These are phyloP conservation scores for Boletus fagicola DNA, from an alignment of 768 basidiomycete species.

Conservation along the genomic window DNA sequence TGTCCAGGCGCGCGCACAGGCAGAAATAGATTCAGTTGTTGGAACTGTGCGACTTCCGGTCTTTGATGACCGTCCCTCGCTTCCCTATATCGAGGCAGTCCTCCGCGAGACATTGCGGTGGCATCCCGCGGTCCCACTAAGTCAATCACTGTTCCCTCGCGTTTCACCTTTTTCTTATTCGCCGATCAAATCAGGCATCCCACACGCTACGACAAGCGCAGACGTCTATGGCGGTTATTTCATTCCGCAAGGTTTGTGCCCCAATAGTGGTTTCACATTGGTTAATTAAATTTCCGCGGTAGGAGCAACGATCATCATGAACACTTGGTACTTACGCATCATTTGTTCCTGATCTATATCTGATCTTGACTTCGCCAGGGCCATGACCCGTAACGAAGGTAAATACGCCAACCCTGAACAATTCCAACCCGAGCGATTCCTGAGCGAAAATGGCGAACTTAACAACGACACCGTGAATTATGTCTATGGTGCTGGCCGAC, in stretches of 20 bases:
- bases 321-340: conserved; percentile 20
- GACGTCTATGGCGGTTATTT: conserved; percentile 48
- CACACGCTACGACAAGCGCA: conserved; percentile 36
- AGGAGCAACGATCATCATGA: conserved; percentile 33
- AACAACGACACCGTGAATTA: conserved; percentile 32
- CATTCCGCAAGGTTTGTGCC: conserved; percentile 50
- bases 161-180: not conserved
- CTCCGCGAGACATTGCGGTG: conserved; percentile 36
- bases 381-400: conserved; percentile 35
- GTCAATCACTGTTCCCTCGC: conserved; percentile 14
- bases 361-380: conserved; percentile 17
- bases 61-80: conserved; percentile 30
- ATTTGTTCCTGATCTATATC: not conserved
- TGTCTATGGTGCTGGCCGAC: conserved; percentile 38
- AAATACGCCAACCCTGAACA: conserved; percentile 33
- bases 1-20: conserved; percentile 38
- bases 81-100: conserved; percentile 30
- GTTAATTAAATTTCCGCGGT: not conserved
- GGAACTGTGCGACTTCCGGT: conserved; percentile 32
- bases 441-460: conserved; percentile 20
- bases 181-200: conserved; percentile 22
- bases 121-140: conserved; percentile 35
- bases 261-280: not conserved
- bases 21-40: conserved; percentile 35
- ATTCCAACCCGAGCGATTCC: conserved; percentile 39